phyloP scores from a whole-genome alignment of 371 early-diverging fungal genomes.

The Catenaria anguillulae region DNA sequence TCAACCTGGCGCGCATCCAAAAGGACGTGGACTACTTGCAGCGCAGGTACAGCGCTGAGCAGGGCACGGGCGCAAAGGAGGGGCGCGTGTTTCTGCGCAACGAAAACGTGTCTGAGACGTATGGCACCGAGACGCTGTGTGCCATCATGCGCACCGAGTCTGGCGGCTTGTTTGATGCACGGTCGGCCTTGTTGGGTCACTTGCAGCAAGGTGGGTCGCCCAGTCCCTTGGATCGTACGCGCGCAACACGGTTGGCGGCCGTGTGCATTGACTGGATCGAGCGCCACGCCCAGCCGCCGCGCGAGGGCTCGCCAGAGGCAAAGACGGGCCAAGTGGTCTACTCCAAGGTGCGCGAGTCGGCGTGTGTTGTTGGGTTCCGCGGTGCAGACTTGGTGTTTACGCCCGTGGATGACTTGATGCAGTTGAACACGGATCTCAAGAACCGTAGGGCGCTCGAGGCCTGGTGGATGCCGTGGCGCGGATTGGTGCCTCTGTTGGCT shows the following conservation, averaged over 20 bases:
- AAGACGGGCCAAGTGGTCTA: slow-evolving; percentile 28
- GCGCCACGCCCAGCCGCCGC: slow-evolving; percentile 17
- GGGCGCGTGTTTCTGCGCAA: slow-evolving; percentile 70
- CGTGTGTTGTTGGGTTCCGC: slow-evolving; percentile 66
- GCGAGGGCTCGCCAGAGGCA: not conserved
- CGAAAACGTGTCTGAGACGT: slow-evolving; percentile 67
- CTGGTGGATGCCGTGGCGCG: slow-evolving; percentile 64
- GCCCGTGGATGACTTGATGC: slow-evolving; percentile 46
- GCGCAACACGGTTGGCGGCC: slow-evolving; percentile 73
- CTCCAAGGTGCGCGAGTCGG: slow-evolving; percentile 39
- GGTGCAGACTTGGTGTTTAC: slow-evolving; percentile 59
- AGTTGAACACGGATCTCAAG: slow-evolving; percentile 53
- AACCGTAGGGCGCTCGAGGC: slow-evolving; percentile 49
- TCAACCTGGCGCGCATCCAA: slow-evolving; percentile 60
- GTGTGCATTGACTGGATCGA: slow-evolving; percentile 42
- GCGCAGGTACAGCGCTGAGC: slow-evolving; percentile 51
- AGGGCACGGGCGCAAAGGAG: slow-evolving; percentile 45
- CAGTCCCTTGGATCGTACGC: slow-evolving; percentile 88
- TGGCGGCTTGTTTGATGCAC: slow-evolving; percentile 75
- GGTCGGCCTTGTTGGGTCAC: slow-evolving; percentile 88
- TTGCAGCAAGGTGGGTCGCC: slow-evolving; percentile 95
- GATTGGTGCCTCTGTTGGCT: slow-evolving; percentile 25
- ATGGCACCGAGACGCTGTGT: slow-evolving; percentile 79
- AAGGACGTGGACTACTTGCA: slow-evolving; percentile 69
- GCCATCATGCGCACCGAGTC: slow-evolving; percentile 88